These are phyloP conservation scores for Dysphania ambrosioides DNA, from an alignment of 148 eudicot genomes.

Conservation along the genomic window DNA sequence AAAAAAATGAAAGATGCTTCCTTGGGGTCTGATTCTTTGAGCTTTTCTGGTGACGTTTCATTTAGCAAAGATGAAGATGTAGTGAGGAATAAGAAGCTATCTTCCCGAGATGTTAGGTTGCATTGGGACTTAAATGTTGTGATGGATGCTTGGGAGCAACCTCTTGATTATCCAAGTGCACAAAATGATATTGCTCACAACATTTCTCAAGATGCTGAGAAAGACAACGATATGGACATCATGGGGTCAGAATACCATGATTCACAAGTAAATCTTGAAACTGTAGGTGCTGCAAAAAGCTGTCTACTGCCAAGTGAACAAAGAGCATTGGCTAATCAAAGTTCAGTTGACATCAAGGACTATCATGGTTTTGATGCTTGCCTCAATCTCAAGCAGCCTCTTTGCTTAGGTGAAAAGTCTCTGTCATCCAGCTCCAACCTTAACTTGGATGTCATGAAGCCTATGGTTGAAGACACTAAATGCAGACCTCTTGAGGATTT, in stretches of 20 bases:
- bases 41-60: conserved; percentile 22
- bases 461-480: conserved; percentile 22
- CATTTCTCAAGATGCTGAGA: conserved; percentile 12
- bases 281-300: background rate
- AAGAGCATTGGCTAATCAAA: background rate
- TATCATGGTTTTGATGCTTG: background rate
- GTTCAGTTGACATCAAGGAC: conserved; percentile 7
- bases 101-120: conserved; percentile 42
- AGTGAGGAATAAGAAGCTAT: conserved; percentile 16
- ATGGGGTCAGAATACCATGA: conserved; percentile 2
- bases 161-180: conserved; percentile 32
- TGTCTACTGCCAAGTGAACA: conserved; percentile 15
- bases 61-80: conserved; percentile 27
- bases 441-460: conserved; percentile 11
- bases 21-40: conserved; percentile 18
- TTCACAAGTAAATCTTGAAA: conserved; percentile 17
- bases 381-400: background rate
- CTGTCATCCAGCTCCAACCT: conserved; percentile 8
- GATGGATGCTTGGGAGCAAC: conserved; percentile 81
- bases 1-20: conserved; percentile 20
- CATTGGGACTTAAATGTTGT: conserved; percentile 84
- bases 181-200: conserved; percentile 17
- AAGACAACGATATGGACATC: background rate
- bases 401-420: conserved; percentile 9
- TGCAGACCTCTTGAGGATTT: background rate